These are phyloP conservation scores for Penicillium palitans DNA, from an alignment of 2,329 filamentous ascomycete genomes.

Conservation along the genomic window DNA sequence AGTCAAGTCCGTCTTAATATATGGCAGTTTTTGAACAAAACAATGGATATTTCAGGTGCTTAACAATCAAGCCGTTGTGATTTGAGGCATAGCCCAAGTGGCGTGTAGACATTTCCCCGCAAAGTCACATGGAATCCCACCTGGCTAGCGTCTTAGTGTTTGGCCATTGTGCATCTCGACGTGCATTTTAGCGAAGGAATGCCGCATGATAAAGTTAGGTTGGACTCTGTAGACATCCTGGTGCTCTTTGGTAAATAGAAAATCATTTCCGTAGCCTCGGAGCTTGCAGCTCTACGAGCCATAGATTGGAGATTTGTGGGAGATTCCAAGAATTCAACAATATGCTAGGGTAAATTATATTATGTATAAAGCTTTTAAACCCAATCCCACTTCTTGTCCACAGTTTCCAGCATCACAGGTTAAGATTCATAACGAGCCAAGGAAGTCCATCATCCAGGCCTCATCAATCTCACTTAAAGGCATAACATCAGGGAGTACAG, in stretches of 20 bases:
- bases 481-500: constrained; percentile 14
- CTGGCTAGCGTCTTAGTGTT: neutral
- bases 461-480: constrained; percentile 22
- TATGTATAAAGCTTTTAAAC: neutral
- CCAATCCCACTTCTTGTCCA: neutral
- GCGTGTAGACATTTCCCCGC: neutral
- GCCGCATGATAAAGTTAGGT: neutral
- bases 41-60: neutral
- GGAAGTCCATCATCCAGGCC: constrained; percentile 27
- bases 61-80: neutral
- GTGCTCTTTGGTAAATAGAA: neutral
- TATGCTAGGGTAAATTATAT: neutral
- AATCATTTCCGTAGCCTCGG: neutral
- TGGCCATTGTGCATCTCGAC: neutral
- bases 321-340: neutral
- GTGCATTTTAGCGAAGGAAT: too few relatives aligned
- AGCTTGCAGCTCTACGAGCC: neutral
- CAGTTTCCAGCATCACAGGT: neutral
- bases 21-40: neutral
- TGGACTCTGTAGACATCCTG: neutral
- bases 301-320: neutral
- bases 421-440: constrained; percentile 19
- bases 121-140: neutral
- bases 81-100: neutral
- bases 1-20: neutral